phyloP scores from a whole-genome alignment of 805 yeast species.

The Millerozyma miso region DNA sequence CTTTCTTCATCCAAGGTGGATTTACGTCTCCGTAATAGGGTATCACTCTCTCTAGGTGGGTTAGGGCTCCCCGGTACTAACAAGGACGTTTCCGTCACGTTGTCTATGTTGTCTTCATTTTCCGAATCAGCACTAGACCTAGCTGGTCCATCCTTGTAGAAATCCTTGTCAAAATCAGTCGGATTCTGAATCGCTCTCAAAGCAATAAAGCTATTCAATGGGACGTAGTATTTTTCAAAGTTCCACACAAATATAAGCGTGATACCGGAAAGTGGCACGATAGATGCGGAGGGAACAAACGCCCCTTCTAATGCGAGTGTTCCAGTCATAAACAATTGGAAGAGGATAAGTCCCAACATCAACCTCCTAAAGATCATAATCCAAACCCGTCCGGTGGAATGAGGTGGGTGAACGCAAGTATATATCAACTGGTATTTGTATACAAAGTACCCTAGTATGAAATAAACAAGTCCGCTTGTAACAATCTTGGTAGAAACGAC shows the following conservation, averaged over 20 bases:
- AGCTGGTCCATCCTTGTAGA: conserved; percentile 27
- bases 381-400: conserved; percentile 66
- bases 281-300: conserved; percentile 42
- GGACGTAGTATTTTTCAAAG: conserved; percentile 52
- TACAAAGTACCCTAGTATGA: conserved; percentile 52
- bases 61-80: conserved; percentile 3
- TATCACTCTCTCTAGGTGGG: conserved; percentile 12
- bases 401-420: conserved; percentile 60
- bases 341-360: conserved; percentile 50
- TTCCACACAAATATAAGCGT: conserved; percentile 45
- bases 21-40: conserved; percentile 29
- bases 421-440: conserved; percentile 61
- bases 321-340: conserved; percentile 63
- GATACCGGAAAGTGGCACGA: conserved; percentile 46
- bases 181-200: conserved; percentile 52
- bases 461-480: conserved; percentile 54
- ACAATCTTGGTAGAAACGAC: conserved; percentile 59
- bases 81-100: conserved; percentile 16
- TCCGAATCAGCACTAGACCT: conserved; percentile 13
- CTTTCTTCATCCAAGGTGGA: conserved; percentile 57
- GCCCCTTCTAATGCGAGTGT: conserved; percentile 60
- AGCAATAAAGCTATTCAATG: conserved; percentile 53
- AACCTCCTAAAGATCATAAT: conserved; percentile 56
- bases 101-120: neutral
- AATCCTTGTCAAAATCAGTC: conserved; percentile 35